phyloP scores from a whole-genome alignment of 345 rosid species.

The Eucalyptus erythrocorys region DNA sequence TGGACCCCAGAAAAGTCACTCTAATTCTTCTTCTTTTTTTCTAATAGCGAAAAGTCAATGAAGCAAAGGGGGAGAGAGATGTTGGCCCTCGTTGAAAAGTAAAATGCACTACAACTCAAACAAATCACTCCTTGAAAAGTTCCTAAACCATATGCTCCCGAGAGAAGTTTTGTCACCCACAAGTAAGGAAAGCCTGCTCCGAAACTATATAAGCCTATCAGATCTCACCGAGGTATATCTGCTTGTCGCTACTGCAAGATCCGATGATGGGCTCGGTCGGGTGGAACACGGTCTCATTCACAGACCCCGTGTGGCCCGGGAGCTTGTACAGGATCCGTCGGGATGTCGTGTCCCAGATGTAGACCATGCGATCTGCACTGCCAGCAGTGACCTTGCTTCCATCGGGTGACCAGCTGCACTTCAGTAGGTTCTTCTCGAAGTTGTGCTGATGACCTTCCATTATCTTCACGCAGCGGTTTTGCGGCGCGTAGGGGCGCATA shows the following conservation, averaged over 20 bases:
- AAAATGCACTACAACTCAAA: background rate
- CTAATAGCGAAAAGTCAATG: background rate
- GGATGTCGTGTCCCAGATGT: conserved; percentile 92
- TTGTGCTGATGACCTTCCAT: conserved; percentile 97
- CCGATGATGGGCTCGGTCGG: conserved; percentile 84
- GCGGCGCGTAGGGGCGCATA: conserved; percentile 97
- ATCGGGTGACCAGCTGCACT: conserved; percentile 92
- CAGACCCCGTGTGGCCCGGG: conserved; percentile 92
- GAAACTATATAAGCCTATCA: conserved; percentile 1
- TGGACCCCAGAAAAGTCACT: background rate
- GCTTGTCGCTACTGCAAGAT: conserved; percentile 93
- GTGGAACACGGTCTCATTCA: conserved; percentile 82
- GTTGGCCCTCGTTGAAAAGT: background rate
- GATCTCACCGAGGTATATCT: conserved; percentile 89
- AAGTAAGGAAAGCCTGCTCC: background rate
- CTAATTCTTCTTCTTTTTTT: background rate
- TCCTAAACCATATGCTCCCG: background rate
- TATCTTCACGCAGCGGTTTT: conserved; percentile 86
- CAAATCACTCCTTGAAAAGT: background rate
- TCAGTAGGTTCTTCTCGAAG: conserved; percentile 85
- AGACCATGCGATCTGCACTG: conserved; percentile 93
- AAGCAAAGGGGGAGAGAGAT: background rate
- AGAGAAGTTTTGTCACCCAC: background rate
- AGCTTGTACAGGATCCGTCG: conserved; percentile 83
- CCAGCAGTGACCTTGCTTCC: conserved; percentile 97